phyloP scores from a whole-genome alignment of 2,329 filamentous ascomycete species.

The Lojkania enalia region DNA sequence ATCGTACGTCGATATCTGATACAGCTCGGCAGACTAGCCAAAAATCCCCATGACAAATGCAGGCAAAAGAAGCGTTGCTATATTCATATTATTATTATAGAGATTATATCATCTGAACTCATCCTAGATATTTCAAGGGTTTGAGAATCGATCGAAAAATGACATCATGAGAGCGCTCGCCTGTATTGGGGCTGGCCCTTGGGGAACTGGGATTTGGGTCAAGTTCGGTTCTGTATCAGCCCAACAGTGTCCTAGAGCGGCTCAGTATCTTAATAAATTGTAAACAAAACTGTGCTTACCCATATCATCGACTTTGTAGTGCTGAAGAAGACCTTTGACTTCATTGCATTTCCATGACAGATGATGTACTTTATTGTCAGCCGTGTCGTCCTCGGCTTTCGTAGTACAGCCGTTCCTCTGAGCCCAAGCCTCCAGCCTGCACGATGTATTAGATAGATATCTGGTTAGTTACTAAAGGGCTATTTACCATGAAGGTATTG shows the following conservation, averaged over 20 bases:
- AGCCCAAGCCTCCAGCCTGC: slow-evolving; percentile 47
- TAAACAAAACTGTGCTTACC: slow-evolving; percentile 32
- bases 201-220: slow-evolving; percentile 47
- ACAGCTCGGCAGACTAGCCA: too few relatives aligned
- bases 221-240: slow-evolving; percentile 52
- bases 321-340: slow-evolving; percentile 44
- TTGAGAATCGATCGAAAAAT: slow-evolving; percentile 48
- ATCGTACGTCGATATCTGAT: too few relatives aligned
- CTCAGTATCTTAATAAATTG: not conserved
- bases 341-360: slow-evolving; percentile 49
- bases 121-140: slow-evolving; percentile 1
- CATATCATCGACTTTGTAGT: slow-evolving; percentile 51
- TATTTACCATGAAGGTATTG: slow-evolving; percentile 50
- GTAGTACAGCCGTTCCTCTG: slow-evolving; percentile 44
- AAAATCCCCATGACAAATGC: too few relatives aligned
- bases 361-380: slow-evolving; percentile 50
- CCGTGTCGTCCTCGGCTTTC: slow-evolving; percentile 38
- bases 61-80: too few relatives aligned
- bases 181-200: slow-evolving; percentile 49
- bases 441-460: slow-evolving; percentile 5
- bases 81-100: too few relatives aligned
- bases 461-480: not conserved
- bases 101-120: too few relatives aligned
- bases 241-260: slow-evolving; percentile 48
- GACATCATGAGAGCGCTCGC: slow-evolving; percentile 51